These are phyloP conservation scores for Neurospora terricola DNA, from an alignment of 495 filamentous ascomycete genomes.

Conservation along the genomic window DNA sequence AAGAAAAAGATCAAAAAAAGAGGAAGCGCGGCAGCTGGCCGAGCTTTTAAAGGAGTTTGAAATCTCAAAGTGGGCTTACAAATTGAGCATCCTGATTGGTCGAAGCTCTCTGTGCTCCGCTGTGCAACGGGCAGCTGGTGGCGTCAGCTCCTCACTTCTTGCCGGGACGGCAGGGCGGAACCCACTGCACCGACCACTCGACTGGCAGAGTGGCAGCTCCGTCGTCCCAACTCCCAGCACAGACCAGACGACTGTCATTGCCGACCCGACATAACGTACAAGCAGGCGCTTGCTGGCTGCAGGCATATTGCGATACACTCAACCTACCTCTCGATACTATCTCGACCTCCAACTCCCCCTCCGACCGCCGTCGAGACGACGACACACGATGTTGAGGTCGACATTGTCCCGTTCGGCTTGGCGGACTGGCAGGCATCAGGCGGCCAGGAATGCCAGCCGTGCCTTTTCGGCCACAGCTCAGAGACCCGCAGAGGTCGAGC, in stretches of 20 bases:
- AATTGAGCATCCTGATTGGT: constrained; percentile 18
- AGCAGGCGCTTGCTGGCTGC: neutral
- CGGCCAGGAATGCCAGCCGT: constrained; percentile 48
- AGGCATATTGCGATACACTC: neutral
- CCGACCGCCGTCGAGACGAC: constrained; percentile 37
- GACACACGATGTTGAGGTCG: constrained; percentile 71
- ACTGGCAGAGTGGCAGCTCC: neutral
- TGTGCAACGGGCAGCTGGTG: neutral
- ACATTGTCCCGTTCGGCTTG: constrained; percentile 77
- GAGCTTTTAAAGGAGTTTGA: constrained; percentile 10
- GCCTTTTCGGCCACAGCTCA: constrained; percentile 63
- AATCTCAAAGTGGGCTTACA: constrained; percentile 12
- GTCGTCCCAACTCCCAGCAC: neutral
- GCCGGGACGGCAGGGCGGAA: neutral
- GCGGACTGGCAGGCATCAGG: constrained; percentile 61
- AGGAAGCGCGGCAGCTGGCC: constrained; percentile 4
- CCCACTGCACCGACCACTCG: neutral
- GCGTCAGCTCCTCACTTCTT: neutral
- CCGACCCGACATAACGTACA: neutral
- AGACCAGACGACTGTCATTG: neutral
- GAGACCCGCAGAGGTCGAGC: constrained; percentile 81
- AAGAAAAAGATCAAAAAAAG: constrained; percentile 28
- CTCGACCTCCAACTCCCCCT: constrained; percentile 22
- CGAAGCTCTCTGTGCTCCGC: neutral
- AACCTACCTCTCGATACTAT: constrained; percentile 1